These are phyloP conservation scores for Centella asiatica DNA, from an alignment of 129 eudicot genomes.

Conservation along the genomic window DNA sequence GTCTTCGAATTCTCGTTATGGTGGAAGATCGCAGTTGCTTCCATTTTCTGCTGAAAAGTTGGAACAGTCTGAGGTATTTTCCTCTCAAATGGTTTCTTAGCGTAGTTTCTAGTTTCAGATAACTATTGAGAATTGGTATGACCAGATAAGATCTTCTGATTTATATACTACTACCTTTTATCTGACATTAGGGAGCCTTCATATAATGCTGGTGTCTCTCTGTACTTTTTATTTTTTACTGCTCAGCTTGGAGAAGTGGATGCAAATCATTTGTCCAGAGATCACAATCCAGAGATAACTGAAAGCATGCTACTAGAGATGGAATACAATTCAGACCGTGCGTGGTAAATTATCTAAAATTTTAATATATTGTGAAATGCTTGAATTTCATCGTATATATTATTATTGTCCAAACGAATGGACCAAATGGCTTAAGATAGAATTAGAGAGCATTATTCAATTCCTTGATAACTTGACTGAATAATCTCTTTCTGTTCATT, in stretches of 20 bases:
- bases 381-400: not conserved
- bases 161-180: not conserved
- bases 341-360: conserved; percentile 32
- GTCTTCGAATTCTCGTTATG: conserved; percentile 57
- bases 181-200: not conserved
- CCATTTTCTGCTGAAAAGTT: conserved; percentile 23
- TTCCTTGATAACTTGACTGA: too few species aligned
- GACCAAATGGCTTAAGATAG: not conserved
- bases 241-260: conserved; percentile 36
- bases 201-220: not conserved
- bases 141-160: too few species aligned
- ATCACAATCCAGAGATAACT: conserved; percentile 39
- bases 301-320: conserved; percentile 57
- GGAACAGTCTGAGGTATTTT: conserved; percentile 45
- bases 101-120: too few species aligned
- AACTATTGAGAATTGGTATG: too few species aligned
- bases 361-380: not conserved
- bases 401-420: not conserved
- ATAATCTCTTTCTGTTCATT: not conserved
- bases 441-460: too few species aligned
- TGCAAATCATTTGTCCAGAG: conserved; percentile 15
- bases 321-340: conserved; percentile 71
- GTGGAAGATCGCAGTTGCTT: conserved; percentile 38
- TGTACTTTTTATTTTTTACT: conserved; percentile 1
- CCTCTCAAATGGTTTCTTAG: not conserved